Percentiles rank a stretch among this genome's conserved stretches.
Evolutionary conservation across 768 basidiomycete species (phyloP).

Genomic region (Russula foetens): DNA sequence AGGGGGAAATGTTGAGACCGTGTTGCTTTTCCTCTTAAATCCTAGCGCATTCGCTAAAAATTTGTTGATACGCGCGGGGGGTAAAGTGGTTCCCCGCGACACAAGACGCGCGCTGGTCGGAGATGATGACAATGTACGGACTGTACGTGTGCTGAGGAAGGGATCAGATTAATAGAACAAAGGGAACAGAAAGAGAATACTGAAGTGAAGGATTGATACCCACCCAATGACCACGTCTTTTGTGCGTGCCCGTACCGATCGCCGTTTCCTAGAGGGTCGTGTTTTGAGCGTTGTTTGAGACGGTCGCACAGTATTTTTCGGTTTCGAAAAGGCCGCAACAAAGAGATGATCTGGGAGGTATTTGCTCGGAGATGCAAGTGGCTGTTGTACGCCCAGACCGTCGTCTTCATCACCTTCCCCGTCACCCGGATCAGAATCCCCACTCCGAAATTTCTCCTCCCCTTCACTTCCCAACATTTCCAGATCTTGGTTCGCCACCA

Average conservation of each 20-base stretch:
- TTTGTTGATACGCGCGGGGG: constrained; percentile 9
- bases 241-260: not conserved
- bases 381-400: not conserved
- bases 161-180: constrained; percentile 6
- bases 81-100: not conserved
- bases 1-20: not conserved
- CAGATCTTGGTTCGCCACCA: not conserved
- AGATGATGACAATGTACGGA: constrained; percentile 17
- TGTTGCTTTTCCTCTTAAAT: not conserved
- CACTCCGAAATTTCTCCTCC: not conserved
- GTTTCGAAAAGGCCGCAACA: constrained; percentile 4
- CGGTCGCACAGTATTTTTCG: not conserved
- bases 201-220: not conserved
- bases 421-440: not conserved
- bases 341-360: constrained; percentile 21
- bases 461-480: constrained; percentile 2
- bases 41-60: constrained; percentile 9
- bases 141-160: constrained; percentile 9
- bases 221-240: constrained; percentile 20
- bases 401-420: not conserved
- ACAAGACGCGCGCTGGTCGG: not conserved
- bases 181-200: not conserved
- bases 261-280: constrained; percentile 3
- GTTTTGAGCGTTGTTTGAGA: not conserved
- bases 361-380: not conserved